Evolutionary conservation across 2,329 filamentous ascomycete genomes (phyloP), one percentile per base, ranked within the genome.

Genomic region (Alternaria alternata): DNA sequence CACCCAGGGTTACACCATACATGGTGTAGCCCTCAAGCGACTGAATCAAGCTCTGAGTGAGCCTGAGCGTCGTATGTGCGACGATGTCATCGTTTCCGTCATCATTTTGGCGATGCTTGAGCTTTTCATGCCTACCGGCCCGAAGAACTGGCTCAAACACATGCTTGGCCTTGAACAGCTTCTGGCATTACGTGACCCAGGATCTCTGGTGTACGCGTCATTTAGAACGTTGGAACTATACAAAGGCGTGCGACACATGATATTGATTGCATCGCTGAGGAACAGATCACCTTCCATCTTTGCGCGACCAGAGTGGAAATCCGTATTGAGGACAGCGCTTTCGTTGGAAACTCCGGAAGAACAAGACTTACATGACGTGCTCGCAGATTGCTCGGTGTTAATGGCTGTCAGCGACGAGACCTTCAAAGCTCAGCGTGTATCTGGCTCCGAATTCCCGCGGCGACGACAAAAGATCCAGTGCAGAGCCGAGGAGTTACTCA

Each of bases 361-460:
- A 57, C 69, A 74, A 28, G 65, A 69, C 8, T 47, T 76, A n/a
- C 72, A 68, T 34, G 67, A 75, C 46, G 38, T 72, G 6, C 55
- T 76, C 32, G 73, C 72, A 42, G 72, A 75, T 38, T 75, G 71
- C 54, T 68, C 72, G 4, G 67, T 70, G 14, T 30, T 73, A n/a
- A 54, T 65, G 20, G 57, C 68, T 4, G 57, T 66, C 24, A 51
- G 61, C 14, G 62, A 71, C 26, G 56, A 59, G 34, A 14, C 67
- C 7, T 7, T 55, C 24, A 54, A 48, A 24, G 28, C 14, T n/a
- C 5, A 20, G 30, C 16, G 30, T 43, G 2, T 20, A 26, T 49
- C 34, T 16, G 46, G 30, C 16, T 26, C 20, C 9, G n/a, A 14
- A 8, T 41, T 20, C 26, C 5, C 18, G 20, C 18, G 39, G 18